Conservation (phyloP, 371 early-diverging fungal genomes). For the Rhizomucor pusillus region DNA sequence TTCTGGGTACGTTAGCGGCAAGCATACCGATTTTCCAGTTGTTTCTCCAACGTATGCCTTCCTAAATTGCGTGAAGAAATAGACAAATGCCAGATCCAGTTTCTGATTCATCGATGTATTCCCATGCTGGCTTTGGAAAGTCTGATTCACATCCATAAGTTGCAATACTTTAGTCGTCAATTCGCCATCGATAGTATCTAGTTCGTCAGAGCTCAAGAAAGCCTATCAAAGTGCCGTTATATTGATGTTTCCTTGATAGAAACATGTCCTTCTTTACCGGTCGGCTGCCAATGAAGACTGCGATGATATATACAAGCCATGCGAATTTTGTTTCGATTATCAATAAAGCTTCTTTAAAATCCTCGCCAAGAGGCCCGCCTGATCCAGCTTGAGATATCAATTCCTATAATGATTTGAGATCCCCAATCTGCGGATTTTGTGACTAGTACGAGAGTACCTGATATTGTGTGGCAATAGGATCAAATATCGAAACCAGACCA, state of each 20-base stretch:
- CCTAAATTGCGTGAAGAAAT: conserved; percentile 75
- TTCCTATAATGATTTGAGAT: conserved; percentile 9
- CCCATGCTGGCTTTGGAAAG: conserved; percentile 43
- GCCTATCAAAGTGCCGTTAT: conserved; percentile 28
- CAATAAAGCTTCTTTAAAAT: conserved; percentile 45
- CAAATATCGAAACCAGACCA: conserved; percentile 56
- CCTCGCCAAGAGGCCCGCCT: conserved; percentile 27
- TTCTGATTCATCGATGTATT: conserved; percentile 47
- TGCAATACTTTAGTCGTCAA: conserved; percentile 59
- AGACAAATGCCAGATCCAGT: conserved; percentile 75
- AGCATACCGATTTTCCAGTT: conserved; percentile 26
- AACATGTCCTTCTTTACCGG: conserved; percentile 39
- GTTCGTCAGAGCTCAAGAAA: conserved; percentile 61
- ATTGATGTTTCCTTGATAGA: too few relatives aligned
- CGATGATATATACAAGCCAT: conserved; percentile 81
- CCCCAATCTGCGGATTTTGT: too few relatives aligned
- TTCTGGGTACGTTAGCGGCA: not conserved
- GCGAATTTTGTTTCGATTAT: conserved; percentile 70
- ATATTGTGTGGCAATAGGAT: conserved; percentile 67
- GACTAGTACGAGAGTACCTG: conserved; percentile 33
- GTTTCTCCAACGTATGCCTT: conserved; percentile 73
- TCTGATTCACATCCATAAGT: conserved; percentile 53
- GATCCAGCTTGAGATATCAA: conserved; percentile 32
- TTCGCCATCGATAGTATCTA: conserved; percentile 66
- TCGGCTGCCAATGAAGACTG: conserved; percentile 64